Evolutionary conservation across 2,329 filamentous ascomycete genomes (phyloP).

Genomic region (Ophiocordyceps camponoti-saundersi): DNA sequence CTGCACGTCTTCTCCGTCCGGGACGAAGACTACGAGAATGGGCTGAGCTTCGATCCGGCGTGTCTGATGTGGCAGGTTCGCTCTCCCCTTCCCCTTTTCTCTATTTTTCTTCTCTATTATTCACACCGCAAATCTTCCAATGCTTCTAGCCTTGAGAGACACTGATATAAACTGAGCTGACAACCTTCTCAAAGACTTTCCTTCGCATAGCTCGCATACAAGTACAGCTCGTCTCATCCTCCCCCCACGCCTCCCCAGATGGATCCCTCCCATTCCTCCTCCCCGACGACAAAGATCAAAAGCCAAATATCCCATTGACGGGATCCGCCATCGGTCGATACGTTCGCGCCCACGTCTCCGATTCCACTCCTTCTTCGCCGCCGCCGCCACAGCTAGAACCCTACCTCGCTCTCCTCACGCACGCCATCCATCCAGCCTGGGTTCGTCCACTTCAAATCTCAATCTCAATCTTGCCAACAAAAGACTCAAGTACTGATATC

Average conservation of each 20-base stretch:
- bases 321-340: constrained; percentile 51
- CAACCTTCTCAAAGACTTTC: constrained; percentile 46
- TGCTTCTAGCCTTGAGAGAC: neutral
- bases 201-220: constrained; percentile 59
- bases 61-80: constrained; percentile 91
- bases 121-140: no score
- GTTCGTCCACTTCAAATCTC: constrained; percentile 22
- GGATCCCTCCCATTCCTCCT: constrained; percentile 81
- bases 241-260: constrained; percentile 82
- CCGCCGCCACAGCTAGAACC: constrained; percentile 41
- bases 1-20: constrained; percentile 61
- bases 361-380: constrained; percentile 27
- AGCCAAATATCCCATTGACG: constrained; percentile 34
- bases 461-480: neutral
- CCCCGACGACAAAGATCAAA: constrained; percentile 21
- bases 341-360: constrained; percentile 31
- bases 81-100: no score
- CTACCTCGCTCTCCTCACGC: constrained; percentile 63
- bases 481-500: neutral
- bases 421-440: constrained; percentile 72
- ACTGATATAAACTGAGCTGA: neutral
- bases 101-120: no score
- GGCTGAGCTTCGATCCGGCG: constrained; percentile 74
- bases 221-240: constrained; percentile 54
- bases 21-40: constrained; percentile 39